Base-by-base conservation (phyloP, 2,329 filamentous ascomycete genomes). In the Fusarium redolens region DNA sequence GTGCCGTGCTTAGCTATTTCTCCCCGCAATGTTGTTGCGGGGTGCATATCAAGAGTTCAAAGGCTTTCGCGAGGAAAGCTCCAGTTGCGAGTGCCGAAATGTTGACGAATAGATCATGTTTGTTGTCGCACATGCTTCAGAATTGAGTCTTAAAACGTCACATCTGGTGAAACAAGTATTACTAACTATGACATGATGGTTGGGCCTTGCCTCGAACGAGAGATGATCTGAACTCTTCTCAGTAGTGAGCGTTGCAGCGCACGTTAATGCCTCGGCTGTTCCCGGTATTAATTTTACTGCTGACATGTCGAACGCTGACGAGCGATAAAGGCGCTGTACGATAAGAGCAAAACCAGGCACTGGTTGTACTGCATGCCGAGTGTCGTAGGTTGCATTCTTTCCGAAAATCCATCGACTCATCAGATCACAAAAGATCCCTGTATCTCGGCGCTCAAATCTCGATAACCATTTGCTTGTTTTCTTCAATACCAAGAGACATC, bases 231-330 rank as follows among this genome's bases (percentile, higher is more conserved):
- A 45, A 41, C 59, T 28, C 3, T 25, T 64, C 62, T 56, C n/a
- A 35, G 59, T 4, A 43, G 51, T 30, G 14, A 28, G 20, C 14
- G 30, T 20, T 51, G 14, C 18, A 11, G 18, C 14, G 38, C 22
- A 55, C 13, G 22, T 35, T 31, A 30, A 64, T 31, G 25, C 61
- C 62, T 65, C 40, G 59, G 59, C 31, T 45, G 37, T 64, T 65
- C 37, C 59, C 47, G 59, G 59, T 28, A 40, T 56, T 55, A 50
- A 2, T 45, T 35, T 30, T 28, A 40, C 25, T 47, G 47, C 59
- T 65, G 38, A 62, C 22, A 30, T 18, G 35, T 17, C 7, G 10
- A 37, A 33, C 33, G 14, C 12, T 20, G 41, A 43, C 41, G 18
- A 57, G 22, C 18, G 41, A 43, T 17, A 45, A 30, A 2, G 4